These are phyloP conservation scores for Lactuca saligna DNA, from an alignment of 129 eudicot genomes.

Conservation along the genomic window DNA sequence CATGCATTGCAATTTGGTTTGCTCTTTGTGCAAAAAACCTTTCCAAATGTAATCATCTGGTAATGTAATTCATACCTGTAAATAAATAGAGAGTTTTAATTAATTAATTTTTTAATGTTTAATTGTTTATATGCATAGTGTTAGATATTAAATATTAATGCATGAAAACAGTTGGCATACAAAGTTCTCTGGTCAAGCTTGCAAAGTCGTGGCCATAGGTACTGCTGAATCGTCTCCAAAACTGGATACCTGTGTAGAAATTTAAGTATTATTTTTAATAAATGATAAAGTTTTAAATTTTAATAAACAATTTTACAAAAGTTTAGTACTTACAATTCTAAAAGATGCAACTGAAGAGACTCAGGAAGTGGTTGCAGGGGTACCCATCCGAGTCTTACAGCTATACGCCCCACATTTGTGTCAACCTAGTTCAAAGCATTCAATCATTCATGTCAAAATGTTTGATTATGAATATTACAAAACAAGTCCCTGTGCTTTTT, in stretches of 20 bases:
- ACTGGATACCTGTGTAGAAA: slow-evolving; percentile 64
- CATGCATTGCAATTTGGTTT: slow-evolving; percentile 94
- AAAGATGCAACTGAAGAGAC: slow-evolving; percentile 78
- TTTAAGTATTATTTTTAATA: slow-evolving; percentile 11
- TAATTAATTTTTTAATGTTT: slow-evolving; percentile 11
- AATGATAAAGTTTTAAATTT: background rate
- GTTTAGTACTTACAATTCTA: slow-evolving; percentile 61
- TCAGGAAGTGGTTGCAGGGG: slow-evolving; percentile 90
- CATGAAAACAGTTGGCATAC: slow-evolving; percentile 35
- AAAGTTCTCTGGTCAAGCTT: slow-evolving; percentile 90
- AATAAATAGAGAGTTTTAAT: background rate
- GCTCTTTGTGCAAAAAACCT: slow-evolving; percentile 95
- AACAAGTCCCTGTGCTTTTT: background rate
- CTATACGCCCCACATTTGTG: slow-evolving; percentile 92
- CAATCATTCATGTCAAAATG: background rate
- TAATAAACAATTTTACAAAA: background rate
- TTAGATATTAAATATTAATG: background rate
- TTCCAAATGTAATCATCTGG: slow-evolving; percentile 97
- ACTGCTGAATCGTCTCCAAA: slow-evolving; percentile 80
- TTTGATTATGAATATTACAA: background rate
- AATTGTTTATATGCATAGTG: slow-evolving; percentile 10
- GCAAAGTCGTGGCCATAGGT: slow-evolving; percentile 93
- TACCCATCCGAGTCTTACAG: slow-evolving; percentile 96
- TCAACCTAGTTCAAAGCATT: slow-evolving; percentile 54
- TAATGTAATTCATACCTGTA: slow-evolving; percentile 88